Conservation (phyloP, 2,329 filamentous ascomycete species). For the Cladosporium phlei region DNA sequence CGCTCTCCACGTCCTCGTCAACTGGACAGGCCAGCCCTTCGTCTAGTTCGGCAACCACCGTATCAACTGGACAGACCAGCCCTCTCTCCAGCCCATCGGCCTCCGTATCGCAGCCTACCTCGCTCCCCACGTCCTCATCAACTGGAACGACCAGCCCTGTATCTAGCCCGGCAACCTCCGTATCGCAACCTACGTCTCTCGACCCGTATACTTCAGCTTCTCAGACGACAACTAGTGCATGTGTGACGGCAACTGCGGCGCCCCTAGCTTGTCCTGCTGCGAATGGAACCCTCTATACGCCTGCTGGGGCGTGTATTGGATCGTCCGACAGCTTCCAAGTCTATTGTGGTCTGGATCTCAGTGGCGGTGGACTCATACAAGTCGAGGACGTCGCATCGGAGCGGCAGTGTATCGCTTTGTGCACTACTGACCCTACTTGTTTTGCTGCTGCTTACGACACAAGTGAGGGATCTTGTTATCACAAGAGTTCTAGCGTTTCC, state of each 20-base stretch:
- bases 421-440: background rate
- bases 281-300: conserved; percentile 14
- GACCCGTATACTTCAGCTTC: too few relatives aligned
- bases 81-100: too few relatives aligned
- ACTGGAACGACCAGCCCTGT: too few relatives aligned
- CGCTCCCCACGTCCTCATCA: too few relatives aligned
- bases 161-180: too few relatives aligned
- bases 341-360: conserved; percentile 3
- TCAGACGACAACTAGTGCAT: conserved; percentile 8
- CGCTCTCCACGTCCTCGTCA: too few relatives aligned
- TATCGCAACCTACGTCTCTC: too few relatives aligned
- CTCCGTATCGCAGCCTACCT: too few relatives aligned
- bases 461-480: conserved; percentile 1
- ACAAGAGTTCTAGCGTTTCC: background rate
- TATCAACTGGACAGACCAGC: too few relatives aligned
- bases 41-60: too few relatives aligned
- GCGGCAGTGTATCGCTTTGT: conserved; percentile 4
- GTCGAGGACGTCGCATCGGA: background rate
- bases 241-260: conserved; percentile 6
- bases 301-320: conserved; percentile 9
- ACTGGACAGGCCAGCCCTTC: too few relatives aligned
- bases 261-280: conserved; percentile 5
- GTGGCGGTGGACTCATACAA: background rate
- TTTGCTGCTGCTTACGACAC: conserved; percentile 9
- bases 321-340: conserved; percentile 3